phyloP scores from a whole-genome alignment of 495 filamentous ascomycete genomes.

The Hyaloscypha bicolor region DNA sequence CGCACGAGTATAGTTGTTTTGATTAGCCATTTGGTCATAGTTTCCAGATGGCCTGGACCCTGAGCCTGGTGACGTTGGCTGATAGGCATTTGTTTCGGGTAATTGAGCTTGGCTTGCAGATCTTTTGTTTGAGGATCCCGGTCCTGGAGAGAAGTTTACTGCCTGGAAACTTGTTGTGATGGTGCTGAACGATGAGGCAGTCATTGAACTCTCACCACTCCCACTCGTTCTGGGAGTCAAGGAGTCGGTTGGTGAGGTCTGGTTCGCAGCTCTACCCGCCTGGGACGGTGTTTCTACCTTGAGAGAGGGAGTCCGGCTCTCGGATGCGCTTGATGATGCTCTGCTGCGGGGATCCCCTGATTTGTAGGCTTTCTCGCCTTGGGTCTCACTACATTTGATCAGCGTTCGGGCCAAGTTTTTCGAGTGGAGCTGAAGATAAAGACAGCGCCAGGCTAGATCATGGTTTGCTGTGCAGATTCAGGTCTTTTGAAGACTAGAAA shows the following conservation, averaged over 20 bases:
- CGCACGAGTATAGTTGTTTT: slow-evolving; percentile 11
- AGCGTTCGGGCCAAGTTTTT: background rate
- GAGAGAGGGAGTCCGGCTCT: slow-evolving; percentile 22
- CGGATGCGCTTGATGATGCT: slow-evolving; percentile 29
- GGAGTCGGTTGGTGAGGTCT: slow-evolving; percentile 18
- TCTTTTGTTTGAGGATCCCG: slow-evolving; percentile 16
- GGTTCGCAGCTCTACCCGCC: background rate
- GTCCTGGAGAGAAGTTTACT: slow-evolving; percentile 14
- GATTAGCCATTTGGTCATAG: slow-evolving; percentile 18
- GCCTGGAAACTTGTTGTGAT: slow-evolving; percentile 22
- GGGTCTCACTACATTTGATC: slow-evolving; percentile 28
- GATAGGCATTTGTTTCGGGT: slow-evolving; percentile 10
- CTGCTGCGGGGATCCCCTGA: slow-evolving; percentile 28
- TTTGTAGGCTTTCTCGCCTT: slow-evolving; percentile 30
- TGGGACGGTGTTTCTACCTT: slow-evolving; percentile 25
- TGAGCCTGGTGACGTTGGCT: slow-evolving; percentile 12
- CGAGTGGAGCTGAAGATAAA: background rate
- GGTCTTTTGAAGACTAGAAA: background rate
- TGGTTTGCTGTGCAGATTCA: background rate
- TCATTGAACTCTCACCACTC: slow-evolving; percentile 27
- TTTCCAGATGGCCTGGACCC: slow-evolving; percentile 6
- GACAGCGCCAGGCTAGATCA: background rate
- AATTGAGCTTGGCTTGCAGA: slow-evolving; percentile 21
- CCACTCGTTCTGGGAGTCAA: slow-evolving; percentile 25
- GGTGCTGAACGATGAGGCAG: slow-evolving; percentile 17